Conservation (phyloP, 164 flowering plant genomes). For the Magnolia officinalis region DNA sequence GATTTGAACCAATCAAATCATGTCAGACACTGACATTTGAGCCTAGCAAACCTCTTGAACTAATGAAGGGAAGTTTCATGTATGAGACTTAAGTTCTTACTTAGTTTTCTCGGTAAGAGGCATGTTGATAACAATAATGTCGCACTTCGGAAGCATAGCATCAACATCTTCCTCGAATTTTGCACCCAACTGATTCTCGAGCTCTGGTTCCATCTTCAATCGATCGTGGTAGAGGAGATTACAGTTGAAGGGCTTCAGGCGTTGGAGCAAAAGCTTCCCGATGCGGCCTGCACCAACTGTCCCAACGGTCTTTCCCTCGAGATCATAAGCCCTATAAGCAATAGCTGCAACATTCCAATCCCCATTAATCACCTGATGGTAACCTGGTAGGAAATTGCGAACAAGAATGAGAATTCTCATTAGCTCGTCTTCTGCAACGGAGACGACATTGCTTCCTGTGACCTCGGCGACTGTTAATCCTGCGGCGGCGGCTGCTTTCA, state of each 20-base stretch:
- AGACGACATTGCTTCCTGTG: slow-evolving; percentile 91
- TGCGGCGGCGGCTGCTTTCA: slow-evolving; percentile 89
- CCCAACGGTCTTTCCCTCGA: slow-evolving; percentile 95
- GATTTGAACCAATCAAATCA: not conserved
- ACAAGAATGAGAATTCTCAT: slow-evolving; percentile 94
- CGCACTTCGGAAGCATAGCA: slow-evolving; percentile 93
- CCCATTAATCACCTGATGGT: slow-evolving; percentile 75
- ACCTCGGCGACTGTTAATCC: slow-evolving; percentile 97
- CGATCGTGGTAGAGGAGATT: slow-evolving; percentile 94
- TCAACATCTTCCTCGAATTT: slow-evolving; percentile 89
- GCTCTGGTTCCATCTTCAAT: slow-evolving; percentile 66
- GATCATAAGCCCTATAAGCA: slow-evolving; percentile 87
- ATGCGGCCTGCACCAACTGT: slow-evolving; percentile 97
- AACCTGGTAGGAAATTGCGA: slow-evolving; percentile 83
- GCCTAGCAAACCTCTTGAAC: not conserved
- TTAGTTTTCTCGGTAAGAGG: slow-evolving; percentile 97
- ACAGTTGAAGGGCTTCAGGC: slow-evolving; percentile 92
- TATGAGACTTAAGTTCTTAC: slow-evolving; percentile 29
- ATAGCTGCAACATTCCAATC: slow-evolving; percentile 96
- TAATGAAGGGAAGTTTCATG: too few relatives aligned
- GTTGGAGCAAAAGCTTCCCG: slow-evolving; percentile 81
- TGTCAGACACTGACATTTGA: not conserved
- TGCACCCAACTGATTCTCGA: slow-evolving; percentile 74
- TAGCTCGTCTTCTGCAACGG: slow-evolving; percentile 97
- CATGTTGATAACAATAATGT: slow-evolving; percentile 74